Conservation (phyloP, 202 grass and related monocot species). For the Dendrocalamus latiflorus region DNA sequence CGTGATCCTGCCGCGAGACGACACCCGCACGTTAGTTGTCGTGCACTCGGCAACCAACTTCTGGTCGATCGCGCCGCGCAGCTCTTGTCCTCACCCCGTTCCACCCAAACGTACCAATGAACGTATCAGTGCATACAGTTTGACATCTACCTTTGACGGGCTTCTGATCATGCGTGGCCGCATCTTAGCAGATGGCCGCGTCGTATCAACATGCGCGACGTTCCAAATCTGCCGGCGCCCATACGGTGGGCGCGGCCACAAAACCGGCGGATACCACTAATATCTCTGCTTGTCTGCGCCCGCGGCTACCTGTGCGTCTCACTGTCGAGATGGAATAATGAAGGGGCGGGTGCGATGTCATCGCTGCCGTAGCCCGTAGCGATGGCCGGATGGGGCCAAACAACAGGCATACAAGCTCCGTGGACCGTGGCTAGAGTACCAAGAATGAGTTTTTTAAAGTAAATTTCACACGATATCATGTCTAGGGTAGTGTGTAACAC, state of each 20-base stretch:
- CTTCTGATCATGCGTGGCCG: neutral
- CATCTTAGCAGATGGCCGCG: neutral
- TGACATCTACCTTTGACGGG: neutral
- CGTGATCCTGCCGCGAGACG: slow-evolving; percentile 50
- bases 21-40: slow-evolving; percentile 13
- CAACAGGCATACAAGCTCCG: neutral
- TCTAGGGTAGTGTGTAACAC: too few species aligned
- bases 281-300: slow-evolving; percentile 12
- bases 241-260: neutral
- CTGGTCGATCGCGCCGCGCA: neutral
- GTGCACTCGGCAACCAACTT: neutral
- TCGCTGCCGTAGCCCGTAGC: neutral
- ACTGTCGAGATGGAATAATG: neutral
- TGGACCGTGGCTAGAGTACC: neutral
- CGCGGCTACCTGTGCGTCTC: neutral
- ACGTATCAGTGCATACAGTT: too few species aligned
- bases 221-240: slow-evolving; percentile 18
- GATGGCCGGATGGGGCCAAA: neutral
- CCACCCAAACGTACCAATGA: neutral
- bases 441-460: neutral
- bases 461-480: too few species aligned
- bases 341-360: neutral
- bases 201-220: too few species aligned
- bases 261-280: neutral
- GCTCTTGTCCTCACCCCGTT: neutral